Conservation (phyloP, 805 yeast genomes). For the Isabelozyma gotoi region DNA sequence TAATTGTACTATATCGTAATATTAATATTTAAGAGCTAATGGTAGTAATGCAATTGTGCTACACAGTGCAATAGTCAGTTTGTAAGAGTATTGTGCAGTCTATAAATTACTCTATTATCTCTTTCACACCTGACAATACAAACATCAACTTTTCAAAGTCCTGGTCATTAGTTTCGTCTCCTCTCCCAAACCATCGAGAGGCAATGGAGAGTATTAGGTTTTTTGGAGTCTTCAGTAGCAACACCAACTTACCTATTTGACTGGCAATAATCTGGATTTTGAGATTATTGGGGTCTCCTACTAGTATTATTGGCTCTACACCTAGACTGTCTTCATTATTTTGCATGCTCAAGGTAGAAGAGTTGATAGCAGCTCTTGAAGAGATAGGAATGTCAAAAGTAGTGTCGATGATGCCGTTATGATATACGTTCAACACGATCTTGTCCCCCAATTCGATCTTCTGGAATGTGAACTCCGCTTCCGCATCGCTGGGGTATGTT, state of each 20-base stretch:
- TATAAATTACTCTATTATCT: slow-evolving; percentile 5
- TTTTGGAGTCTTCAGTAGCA: slow-evolving; percentile 31
- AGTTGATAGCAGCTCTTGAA: slow-evolving; percentile 18
- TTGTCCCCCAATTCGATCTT: slow-evolving; percentile 38
- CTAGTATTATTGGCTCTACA: slow-evolving; percentile 45
- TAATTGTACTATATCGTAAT: too few species aligned
- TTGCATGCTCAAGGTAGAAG: slow-evolving; percentile 12
- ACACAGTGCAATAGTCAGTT: too few species aligned
- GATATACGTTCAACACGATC: slow-evolving; percentile 36
- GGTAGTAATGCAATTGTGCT: too few species aligned
- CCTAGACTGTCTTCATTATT: slow-evolving; percentile 21
- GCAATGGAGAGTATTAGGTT: slow-evolving; percentile 46
- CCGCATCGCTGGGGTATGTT: background rate
- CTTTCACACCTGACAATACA: slow-evolving; percentile 32
- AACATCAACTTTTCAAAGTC: slow-evolving; percentile 50
- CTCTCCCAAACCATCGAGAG: slow-evolving; percentile 45
- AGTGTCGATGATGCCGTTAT: slow-evolving; percentile 49
- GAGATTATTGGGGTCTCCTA: slow-evolving; percentile 48
- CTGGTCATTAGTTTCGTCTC: slow-evolving; percentile 21
- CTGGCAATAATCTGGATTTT: slow-evolving; percentile 49
- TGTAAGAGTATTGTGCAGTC: too few species aligned
- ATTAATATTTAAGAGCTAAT: too few species aligned
- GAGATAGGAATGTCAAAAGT: slow-evolving; percentile 45
- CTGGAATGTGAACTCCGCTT: slow-evolving; percentile 19
- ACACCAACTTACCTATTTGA: slow-evolving; percentile 45